Conservation (phyloP, 768 basidiomycete species). For the Hericium rajendrae region DNA sequence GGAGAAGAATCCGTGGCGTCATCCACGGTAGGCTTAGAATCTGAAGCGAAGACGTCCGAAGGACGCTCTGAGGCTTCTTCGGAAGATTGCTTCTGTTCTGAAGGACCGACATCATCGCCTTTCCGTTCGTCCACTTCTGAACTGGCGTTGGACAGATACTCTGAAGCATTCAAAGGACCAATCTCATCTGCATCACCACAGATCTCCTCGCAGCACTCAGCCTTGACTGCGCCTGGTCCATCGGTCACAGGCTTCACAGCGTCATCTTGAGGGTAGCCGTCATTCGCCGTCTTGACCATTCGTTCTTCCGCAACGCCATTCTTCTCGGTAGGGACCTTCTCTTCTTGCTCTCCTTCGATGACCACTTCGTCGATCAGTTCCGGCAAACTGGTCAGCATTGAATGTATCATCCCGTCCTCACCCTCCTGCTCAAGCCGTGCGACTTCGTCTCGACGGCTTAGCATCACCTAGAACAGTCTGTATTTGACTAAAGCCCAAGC, state of each 20-base stretch:
- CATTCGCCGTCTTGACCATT: too few species aligned
- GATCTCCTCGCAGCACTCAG: too few species aligned
- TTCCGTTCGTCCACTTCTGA: too few species aligned
- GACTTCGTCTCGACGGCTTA: slow-evolving; percentile 64
- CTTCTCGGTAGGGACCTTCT: background rate
- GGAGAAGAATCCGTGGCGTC: background rate
- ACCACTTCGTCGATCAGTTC: slow-evolving; percentile 37
- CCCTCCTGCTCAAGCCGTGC: slow-evolving; percentile 51
- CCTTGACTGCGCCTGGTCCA: too few species aligned
- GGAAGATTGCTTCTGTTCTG: too few species aligned
- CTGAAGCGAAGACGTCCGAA: too few species aligned
- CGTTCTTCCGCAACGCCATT: too few species aligned
- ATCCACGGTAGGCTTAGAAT: background rate
- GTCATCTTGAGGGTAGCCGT: background rate
- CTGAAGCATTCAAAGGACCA: too few species aligned
- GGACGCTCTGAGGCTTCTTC: too few species aligned
- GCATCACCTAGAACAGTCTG: slow-evolving; percentile 45
- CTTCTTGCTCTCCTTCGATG: background rate
- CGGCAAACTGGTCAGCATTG: slow-evolving; percentile 57
- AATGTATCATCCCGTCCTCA: slow-evolving; percentile 79
- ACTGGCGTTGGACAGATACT: too few species aligned
- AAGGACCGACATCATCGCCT: too few species aligned
- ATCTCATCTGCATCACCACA: too few species aligned
- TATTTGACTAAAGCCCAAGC: background rate
- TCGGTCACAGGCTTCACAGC: background rate